Evolutionary conservation across 2,329 filamentous ascomycete genomes (phyloP).

Genomic region (Myriosclerotinia curreyana): DNA sequence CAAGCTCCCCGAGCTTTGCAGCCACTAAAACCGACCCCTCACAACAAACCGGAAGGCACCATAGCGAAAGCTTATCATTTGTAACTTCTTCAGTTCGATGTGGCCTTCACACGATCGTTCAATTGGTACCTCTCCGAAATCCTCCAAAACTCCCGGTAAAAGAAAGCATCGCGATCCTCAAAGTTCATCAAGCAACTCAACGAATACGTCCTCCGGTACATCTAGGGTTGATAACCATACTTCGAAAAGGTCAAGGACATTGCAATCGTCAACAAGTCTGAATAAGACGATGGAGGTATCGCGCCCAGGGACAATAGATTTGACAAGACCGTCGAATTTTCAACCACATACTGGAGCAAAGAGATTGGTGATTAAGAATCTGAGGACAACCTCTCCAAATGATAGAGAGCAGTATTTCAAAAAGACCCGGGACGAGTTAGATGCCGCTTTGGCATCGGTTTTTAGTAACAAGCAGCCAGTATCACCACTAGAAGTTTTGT

Average conservation of each 20-base stretch:
- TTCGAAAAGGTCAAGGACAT: conserved; percentile 75
- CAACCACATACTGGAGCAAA: conserved; percentile 74
- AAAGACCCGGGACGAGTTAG: conserved; percentile 70
- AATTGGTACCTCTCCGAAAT: conserved; percentile 28
- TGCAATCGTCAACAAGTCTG: conserved; percentile 48
- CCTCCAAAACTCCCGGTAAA: conserved; percentile 19
- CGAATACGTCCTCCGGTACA: background rate
- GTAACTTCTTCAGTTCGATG: conserved; percentile 37
- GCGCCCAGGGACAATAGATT: conserved; percentile 30
- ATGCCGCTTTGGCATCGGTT: conserved; percentile 68
- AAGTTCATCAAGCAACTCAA: conserved; percentile 19
- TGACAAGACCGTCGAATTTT: conserved; percentile 46
- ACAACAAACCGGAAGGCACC: conserved; percentile 12
- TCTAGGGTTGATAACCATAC: conserved; percentile 2
- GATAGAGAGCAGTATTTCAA: conserved; percentile 76
- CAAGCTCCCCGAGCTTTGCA: conserved; percentile 5
- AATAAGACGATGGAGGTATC: conserved; percentile 29
- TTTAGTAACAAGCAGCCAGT: conserved; percentile 62
- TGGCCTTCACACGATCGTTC: conserved; percentile 33
- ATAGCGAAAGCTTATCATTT: conserved; percentile 24
- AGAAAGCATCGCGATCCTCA: conserved; percentile 30
- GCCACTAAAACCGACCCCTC: conserved; percentile 22
- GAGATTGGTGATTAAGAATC: conserved; percentile 91
- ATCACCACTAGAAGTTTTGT: conserved; percentile 78
- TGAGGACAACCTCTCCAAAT: conserved; percentile 58